phyloP scores from a whole-genome alignment of 805 yeast species.

The Metschnikowia matae region DNA sequence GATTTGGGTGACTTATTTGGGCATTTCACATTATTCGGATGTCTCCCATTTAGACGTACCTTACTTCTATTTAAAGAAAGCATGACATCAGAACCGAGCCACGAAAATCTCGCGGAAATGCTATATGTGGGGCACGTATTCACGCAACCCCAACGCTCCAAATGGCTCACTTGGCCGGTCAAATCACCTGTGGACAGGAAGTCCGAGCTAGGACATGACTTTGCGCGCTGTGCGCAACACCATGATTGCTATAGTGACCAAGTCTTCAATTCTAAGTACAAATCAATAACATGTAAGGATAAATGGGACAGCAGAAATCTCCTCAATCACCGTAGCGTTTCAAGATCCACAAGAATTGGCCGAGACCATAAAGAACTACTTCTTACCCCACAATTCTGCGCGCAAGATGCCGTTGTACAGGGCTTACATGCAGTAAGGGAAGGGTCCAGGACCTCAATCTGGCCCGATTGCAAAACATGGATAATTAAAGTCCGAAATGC shows the following conservation, averaged over 20 bases:
- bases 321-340: neutral
- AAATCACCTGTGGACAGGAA: neutral
- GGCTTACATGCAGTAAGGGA: neutral
- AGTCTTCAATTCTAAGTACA: neutral
- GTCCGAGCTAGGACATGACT: neutral
- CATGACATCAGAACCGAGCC: neutral
- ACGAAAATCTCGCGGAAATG: neutral
- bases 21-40: too few species aligned
- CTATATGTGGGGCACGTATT: neutral
- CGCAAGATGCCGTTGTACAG: neutral
- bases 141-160: neutral
- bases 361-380: neutral
- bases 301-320: too few species aligned
- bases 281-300: neutral
- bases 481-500: neutral
- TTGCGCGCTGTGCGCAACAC: neutral
- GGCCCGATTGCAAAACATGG: neutral
- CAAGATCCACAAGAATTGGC: neutral
- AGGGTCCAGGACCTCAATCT: neutral
- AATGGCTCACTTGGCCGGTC: neutral
- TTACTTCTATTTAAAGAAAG: too few species aligned
- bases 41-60: too few species aligned
- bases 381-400: constrained; percentile 5
- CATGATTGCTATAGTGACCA: neutral
- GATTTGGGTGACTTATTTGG: too few species aligned